Percentiles rank a stretch among this genome's conserved stretches.
These are phyloP conservation scores for Ajuga reptans DNA, from an alignment of 305 asterid species.

Conservation along the genomic window DNA sequence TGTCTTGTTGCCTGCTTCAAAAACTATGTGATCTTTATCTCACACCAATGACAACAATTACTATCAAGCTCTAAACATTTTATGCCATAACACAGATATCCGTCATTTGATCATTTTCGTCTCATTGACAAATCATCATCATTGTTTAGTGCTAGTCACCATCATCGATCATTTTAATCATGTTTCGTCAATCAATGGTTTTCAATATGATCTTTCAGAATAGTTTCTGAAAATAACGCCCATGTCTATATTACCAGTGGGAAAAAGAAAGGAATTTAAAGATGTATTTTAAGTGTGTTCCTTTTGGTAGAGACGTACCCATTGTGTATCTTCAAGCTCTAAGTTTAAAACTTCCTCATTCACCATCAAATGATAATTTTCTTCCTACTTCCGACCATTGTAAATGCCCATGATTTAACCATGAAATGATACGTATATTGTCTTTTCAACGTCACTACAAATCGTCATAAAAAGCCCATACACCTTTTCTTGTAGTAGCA, in stretches of 20 bases:
- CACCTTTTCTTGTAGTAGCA: neutral
- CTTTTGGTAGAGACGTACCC: no score
- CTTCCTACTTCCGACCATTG: no score
- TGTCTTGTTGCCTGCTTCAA: no score
- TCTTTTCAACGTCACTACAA: neutral
- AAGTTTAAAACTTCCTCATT: neutral
- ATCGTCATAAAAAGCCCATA: neutral
- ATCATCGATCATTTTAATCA: neutral
- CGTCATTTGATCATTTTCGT: no score
- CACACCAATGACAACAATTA: neutral
- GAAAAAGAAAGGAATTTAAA: no score
- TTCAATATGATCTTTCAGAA: no score
- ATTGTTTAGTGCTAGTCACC: no score
- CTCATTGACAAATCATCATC: neutral
- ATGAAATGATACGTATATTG: no score
- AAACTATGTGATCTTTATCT: neutral
- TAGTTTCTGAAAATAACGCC: no score
- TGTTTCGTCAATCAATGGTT: neutral
- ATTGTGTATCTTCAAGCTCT: neutral
- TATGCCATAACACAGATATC: no score
- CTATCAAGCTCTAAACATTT: no score
- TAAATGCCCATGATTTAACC: neutral
- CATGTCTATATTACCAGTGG: neutral
- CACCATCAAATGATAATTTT: no score
- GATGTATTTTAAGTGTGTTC: neutral